Base-by-base conservation (phyloP, 352 stramenopile genomes). In the Phytophthora constricta region DNA sequence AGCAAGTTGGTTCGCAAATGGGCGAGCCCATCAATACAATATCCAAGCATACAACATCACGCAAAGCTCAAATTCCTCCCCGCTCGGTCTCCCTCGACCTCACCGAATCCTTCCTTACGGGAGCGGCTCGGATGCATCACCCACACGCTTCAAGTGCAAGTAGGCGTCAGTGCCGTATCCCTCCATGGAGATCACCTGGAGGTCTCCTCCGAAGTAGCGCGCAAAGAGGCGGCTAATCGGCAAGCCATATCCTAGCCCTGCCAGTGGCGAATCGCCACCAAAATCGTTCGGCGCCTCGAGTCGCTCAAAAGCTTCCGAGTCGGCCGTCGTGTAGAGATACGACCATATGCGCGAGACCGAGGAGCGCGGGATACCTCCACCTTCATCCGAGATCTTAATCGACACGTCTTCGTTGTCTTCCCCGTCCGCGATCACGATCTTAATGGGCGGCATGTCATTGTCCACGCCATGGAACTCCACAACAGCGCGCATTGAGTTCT, bases 101-200 rank as follows among this genome's bases (percentile, higher is more conserved):
- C 16, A 13, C 46, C 48, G 25, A 28, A 2, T 31, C 37, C 22
- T 13, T 33, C 31, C 23, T 78, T 79, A 95, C 22, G 89, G 89
- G 56, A 97, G 74, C 22, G 91, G 91, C 43, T 97, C 92, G 4
- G 87, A 92, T 22, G 87, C 89, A 63, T 98, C 90, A 9, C 92
- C 90, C n/a, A 98, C 87, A 51, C 92, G 89, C 70, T 96, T 97
- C 19, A 98, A 60, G 55, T 98, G 93, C 62, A 98, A 64, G 65
- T 98, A 98, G n/a, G 94, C 90, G 78, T 99, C 98, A 0, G 98
- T 99, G 43, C 98, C 98, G 73, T 99, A 99, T 20, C 98, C 98
- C 65, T 99, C 98, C 97, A 99, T 99, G 13, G 96, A 99, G 77
- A 99, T 99, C 53, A 99, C 97, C 70, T 98, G 96, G 20, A 99